Conservation (phyloP, 805 yeast species). For the Suhomyces xylopsoci region DNA sequence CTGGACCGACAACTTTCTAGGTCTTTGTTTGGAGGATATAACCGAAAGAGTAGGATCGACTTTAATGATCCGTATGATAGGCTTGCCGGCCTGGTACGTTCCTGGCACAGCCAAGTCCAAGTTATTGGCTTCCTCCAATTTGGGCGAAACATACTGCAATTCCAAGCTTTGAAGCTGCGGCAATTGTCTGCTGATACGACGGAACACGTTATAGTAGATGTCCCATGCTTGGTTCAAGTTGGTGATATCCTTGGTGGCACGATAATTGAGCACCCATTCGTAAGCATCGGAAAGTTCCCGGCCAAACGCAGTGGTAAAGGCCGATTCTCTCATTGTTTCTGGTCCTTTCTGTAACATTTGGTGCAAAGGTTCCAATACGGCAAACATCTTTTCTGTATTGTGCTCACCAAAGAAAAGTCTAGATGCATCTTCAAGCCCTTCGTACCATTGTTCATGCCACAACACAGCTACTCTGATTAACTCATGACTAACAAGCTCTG, state of each 20-base stretch:
- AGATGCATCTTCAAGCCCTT: conserved; percentile 95
- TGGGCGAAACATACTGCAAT: conserved; percentile 91
- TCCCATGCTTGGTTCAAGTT: conserved; percentile 98
- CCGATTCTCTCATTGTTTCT: conserved; percentile 86
- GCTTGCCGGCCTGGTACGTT: conserved; percentile 81
- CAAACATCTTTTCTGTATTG: conserved; percentile 91
- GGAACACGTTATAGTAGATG: conserved; percentile 87
- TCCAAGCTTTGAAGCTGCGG: conserved; percentile 86
- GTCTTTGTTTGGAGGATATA: conserved; percentile 93
- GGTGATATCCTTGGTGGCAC: conserved; percentile 79
- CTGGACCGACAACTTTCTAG: conserved; percentile 71
- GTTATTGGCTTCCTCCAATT: conserved; percentile 70
- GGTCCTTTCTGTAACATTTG: conserved; percentile 82
- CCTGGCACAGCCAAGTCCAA: conserved; percentile 92
- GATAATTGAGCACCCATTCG: conserved; percentile 87
- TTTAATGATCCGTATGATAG: conserved; percentile 64
- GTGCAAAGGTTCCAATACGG: conserved; percentile 85
- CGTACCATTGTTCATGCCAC: conserved; percentile 99
- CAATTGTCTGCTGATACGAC: conserved; percentile 82
- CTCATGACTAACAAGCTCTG: conserved; percentile 91
- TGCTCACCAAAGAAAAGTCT: conserved; percentile 90
- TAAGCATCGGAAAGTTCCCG: conserved; percentile 88
- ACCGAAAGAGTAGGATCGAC: conserved; percentile 85
- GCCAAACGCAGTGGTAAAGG: conserved; percentile 92
- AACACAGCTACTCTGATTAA: conserved; percentile 90